These are phyloP conservation scores for Cenchrus purpureus DNA, from an alignment of 176 grass and related monocot species.

Conservation along the genomic window DNA sequence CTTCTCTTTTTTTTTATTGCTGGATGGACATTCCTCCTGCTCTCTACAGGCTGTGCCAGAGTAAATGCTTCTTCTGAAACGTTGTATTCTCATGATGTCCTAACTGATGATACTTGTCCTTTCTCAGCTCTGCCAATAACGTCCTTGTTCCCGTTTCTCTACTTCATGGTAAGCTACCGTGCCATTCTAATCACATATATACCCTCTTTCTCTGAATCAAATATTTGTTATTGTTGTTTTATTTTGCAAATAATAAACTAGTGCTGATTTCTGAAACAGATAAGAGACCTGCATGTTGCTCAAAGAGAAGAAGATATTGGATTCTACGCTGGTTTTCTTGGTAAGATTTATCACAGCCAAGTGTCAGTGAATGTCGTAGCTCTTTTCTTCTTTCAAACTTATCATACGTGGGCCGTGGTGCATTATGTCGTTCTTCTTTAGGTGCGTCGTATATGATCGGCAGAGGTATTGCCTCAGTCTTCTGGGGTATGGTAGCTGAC, in stretches of 20 bases:
- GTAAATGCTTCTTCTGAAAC: neutral
- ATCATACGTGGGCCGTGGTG: too few species aligned
- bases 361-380: neutral
- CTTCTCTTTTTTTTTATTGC: neutral
- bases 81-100: neutral
- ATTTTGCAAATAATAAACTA: neutral
- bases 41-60: too few species aligned
- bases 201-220: neutral
- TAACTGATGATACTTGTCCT: neutral
- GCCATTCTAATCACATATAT: neutral
- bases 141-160: constrained; percentile 69
- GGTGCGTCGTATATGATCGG: constrained; percentile 85
- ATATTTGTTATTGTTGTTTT: too few species aligned
- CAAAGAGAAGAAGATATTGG: constrained; percentile 83
- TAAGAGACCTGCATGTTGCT: constrained; percentile 72
- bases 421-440: neutral
- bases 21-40: neutral
- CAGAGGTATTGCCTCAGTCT: constrained; percentile 66
- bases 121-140: constrained; percentile 60
- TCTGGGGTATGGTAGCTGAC: constrained; percentile 80
- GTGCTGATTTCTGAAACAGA: constrained; percentile 38
- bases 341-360: constrained; percentile 35
- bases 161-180: constrained; percentile 71
- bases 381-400: neutral
- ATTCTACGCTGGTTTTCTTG: constrained; percentile 90